Base-by-base conservation (phyloP, 306 rosid genomes). In the Cucurbita moschata region DNA sequence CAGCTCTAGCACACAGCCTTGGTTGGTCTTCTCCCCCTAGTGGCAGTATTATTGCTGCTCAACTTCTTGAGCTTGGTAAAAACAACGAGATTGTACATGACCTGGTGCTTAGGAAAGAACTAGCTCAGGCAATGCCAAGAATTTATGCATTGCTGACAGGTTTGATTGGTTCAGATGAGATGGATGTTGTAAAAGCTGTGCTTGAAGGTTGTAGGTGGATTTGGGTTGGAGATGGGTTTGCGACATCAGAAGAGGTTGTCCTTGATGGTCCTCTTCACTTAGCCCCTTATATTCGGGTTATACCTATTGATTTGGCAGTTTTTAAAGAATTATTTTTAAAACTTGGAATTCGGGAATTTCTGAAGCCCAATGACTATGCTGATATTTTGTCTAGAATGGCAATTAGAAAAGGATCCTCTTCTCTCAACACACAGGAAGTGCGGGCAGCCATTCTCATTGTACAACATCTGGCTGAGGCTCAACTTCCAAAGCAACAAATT, bases 221-320 rank as follows among this genome's bases (percentile, higher is more conserved):
- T 76, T 93, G 98, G 98, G 98, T 93, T 78, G 98, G 98, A 67
- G 98, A 93, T 82, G 98, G 98, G 80, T 90, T 93, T 79, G 93
- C 94, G 74, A 93, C 92, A 60, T 75, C 86, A 58, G 92, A 87
- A 38, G 98, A 93, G 86, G 98, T 93, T 76, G 97, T 90, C 78
- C 92, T 93, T 81, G 87, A 90, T 71, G 96, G 98, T 58, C 98
- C 96, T 51, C 85, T 93, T 79, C 94, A 93, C 84, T 84, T 93
- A 91, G 97, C 98, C 72, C 98, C 97, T 64, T 93, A 93, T 71
- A 88, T 93, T 44, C 97, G 98, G 58, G 98, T 90, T 70, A 90
- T 93, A 76, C 98, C 98, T 10, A 74, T 85, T 54, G 98, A 93
- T 87, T 82, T 93, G 79, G 98, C 97, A 69, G 97, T 90, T 83